Base-by-base conservation (phyloP, 2,329 filamentous ascomycete species). In the Apiospora arundinis region DNA sequence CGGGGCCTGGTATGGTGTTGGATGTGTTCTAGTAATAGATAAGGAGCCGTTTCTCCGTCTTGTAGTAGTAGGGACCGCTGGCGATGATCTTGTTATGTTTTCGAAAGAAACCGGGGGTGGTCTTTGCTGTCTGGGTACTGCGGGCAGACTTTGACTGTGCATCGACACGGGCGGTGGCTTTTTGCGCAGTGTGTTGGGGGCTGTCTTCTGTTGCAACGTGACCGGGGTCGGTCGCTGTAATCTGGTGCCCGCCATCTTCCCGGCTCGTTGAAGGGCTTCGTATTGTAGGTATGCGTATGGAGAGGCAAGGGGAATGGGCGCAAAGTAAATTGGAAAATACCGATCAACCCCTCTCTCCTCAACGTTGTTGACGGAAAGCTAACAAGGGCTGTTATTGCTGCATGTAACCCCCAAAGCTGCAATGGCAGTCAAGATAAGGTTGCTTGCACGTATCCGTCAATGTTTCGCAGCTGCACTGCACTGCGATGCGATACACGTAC, bases 381-480 rank as follows among this genome's bases (percentile, higher is more conserved):
- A n/a, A 14, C 18, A 23, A 63, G 2, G n/a, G 21, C 32, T 40
- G 18, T 21, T 63, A 11, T 32, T 52, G 48, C n/a, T 25, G 52
- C 52, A 60, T 60, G 52, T 21, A 60, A 60, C 52, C 52, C 37
- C 28, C 11, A 32, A 18, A 21, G 28, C 28, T n/a, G 52, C 21
- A 60, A 37, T 28, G 52, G 52, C 52, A n/a, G 56, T 63, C 56
- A 23, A 37, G 56, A n/a, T 63, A 63, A 63, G 56, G 56, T 63
- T 63, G 32, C 18, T 40, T 63, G 56, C 52, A 23, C 52, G 32
- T 21, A 37, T 37, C 28, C 16, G 52, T n/a, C n/a, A n/a, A n/a
- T 37, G 52, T 18, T 16, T 21, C 56, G 9, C 18, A 40, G 6
- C 21, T 23, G 32, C 32, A 23, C 48, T 52, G 48, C 48, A 14